phyloP scores from a whole-genome alignment of 371 early-diverging fungal species.

The Scutellospora calospora region DNA sequence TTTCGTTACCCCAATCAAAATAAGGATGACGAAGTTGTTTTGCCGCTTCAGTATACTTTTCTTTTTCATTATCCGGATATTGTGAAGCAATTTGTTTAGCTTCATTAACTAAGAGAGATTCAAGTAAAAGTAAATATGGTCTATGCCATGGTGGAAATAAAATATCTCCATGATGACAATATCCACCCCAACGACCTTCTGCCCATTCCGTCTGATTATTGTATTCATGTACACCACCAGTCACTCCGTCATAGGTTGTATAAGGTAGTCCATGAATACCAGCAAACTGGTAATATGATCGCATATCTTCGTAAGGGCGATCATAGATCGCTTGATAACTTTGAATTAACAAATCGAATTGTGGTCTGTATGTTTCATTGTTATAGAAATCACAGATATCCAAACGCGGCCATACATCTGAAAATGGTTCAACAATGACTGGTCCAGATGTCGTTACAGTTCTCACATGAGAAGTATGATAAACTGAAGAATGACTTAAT shows the following conservation, averaged over 20 bases:
- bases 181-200: background rate
- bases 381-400: too few relatives aligned
- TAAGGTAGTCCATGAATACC: background rate
- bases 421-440: too few relatives aligned
- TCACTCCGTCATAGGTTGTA: background rate
- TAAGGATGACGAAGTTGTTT: background rate
- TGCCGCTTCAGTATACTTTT: background rate
- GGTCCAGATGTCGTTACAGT: too few relatives aligned
- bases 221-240: too few relatives aligned
- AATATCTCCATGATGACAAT: background rate
- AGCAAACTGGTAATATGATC: background rate
- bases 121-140: background rate
- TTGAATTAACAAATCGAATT: too few relatives aligned
- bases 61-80: conserved; percentile 1
- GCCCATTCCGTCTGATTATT: too few relatives aligned
- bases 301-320: too few relatives aligned
- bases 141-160: conserved; percentile 18
- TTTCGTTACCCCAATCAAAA: background rate
- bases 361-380: too few relatives aligned
- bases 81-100: background rate
- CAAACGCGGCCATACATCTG: too few relatives aligned
- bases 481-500: too few relatives aligned
- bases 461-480: too few relatives aligned
- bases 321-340: too few relatives aligned
- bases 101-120: background rate